Evolutionary conservation across 106 monocot species (phyloP).

Genomic region (Allium fistulosum): DNA sequence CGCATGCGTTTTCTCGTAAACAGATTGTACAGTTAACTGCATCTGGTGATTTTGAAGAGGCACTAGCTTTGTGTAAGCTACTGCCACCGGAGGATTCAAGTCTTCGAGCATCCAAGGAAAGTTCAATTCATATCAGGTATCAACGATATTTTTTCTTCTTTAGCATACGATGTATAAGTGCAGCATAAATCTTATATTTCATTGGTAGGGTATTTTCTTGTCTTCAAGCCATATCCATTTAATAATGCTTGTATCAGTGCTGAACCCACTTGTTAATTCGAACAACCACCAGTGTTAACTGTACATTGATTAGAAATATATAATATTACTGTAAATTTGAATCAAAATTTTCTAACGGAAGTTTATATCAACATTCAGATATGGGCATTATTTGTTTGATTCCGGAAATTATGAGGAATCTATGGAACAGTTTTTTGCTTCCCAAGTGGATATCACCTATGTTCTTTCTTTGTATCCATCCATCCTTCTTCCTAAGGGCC

Average conservation of each 20-base stretch:
- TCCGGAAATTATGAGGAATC: conserved; percentile 88
- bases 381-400: conserved; percentile 89
- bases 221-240: too few relatives aligned
- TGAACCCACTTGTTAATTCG: too few relatives aligned
- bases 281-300: too few relatives aligned
- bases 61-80: conserved; percentile 85
- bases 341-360: too few relatives aligned
- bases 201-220: too few relatives aligned
- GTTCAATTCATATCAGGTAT: conserved; percentile 88
- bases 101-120: conserved; percentile 84
- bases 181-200: too few relatives aligned
- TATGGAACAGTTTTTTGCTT: conserved; percentile 85
- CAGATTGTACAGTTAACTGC: conserved; percentile 99
- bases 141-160: background rate
- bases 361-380: conserved; percentile 28
- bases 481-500: conserved; percentile 63
- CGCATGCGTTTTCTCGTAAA: background rate
- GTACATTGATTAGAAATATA: too few relatives aligned
- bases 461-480: conserved; percentile 78
- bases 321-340: too few relatives aligned
- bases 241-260: too few relatives aligned
- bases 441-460: conserved; percentile 94
- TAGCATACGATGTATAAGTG: background rate
- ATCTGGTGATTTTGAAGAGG: conserved; percentile 99
- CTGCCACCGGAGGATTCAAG: conserved; percentile 96